Evolutionary conservation across 2,329 filamentous ascomycete species (phyloP).

Genomic region (Colletotrichum gigasporum): DNA sequence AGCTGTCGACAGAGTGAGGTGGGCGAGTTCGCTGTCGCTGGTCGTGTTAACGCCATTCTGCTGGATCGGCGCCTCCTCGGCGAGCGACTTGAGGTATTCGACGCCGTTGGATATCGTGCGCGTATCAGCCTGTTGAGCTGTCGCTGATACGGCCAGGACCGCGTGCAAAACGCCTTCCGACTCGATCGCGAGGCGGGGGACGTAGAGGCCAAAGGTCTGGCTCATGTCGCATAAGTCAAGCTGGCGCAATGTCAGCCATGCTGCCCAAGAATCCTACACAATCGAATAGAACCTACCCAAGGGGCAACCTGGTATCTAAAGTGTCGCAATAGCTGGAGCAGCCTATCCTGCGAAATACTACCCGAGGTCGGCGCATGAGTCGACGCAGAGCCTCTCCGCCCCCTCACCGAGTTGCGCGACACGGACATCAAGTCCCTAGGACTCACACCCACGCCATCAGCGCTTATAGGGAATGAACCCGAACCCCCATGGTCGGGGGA

Average conservation of each 20-base stretch:
- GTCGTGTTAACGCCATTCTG: background rate
- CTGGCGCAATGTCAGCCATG: constrained; percentile 34
- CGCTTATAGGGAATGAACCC: background rate
- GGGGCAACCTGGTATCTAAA: constrained; percentile 55
- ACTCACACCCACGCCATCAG: background rate
- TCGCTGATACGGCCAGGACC: constrained; percentile 35
- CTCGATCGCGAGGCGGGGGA: constrained; percentile 41
- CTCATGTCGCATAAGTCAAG: constrained; percentile 52
- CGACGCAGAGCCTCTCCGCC: background rate
- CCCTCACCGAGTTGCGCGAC: background rate
- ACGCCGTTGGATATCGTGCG: background rate
- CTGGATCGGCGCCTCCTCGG: background rate
- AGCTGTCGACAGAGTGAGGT: constrained; percentile 6
- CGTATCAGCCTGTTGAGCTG: constrained; percentile 7
- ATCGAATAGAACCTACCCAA: constrained; percentile 46
- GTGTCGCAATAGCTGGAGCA: constrained; percentile 47
- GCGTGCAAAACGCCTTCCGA: constrained; percentile 38
- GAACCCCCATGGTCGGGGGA: background rate
- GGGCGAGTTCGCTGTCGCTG: constrained; percentile 9
- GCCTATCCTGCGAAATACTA: constrained; percentile 19
- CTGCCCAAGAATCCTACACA: accelerated
- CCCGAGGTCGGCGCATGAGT: background rate
- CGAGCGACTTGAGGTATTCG: constrained; percentile 13
- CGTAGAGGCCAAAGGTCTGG: constrained; percentile 50
- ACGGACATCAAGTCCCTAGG: constrained; percentile 12